A percentile compares a stretch with the other conserved stretches of the same genome.
phyloP scores from a whole-genome alignment of 2,329 filamentous ascomycete genomes.

The Nothophaeocryptopus gaeumannii region DNA sequence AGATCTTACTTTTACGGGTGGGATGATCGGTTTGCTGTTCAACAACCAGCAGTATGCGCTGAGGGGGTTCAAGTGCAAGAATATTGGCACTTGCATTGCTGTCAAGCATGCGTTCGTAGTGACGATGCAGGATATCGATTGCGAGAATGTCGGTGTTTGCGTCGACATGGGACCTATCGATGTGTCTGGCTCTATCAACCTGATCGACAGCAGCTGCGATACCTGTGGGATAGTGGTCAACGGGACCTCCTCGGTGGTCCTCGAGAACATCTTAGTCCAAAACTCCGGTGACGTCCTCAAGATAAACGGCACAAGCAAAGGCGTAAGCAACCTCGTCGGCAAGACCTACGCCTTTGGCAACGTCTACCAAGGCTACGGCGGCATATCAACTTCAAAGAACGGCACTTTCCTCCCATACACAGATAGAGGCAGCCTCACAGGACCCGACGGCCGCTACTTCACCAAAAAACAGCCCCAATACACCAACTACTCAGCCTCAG shows the following conservation, averaged over 20 bases:
- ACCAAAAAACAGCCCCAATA: conserved; percentile 45
- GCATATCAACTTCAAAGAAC: conserved; percentile 7
- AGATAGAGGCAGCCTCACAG: conserved; percentile 19
- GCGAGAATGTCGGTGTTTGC: conserved; percentile 29
- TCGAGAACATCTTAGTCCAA: conserved; percentile 24
- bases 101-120: conserved; percentile 25
- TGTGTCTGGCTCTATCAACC: conserved; percentile 26
- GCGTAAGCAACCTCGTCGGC: conserved; percentile 35
- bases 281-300: conserved; percentile 23
- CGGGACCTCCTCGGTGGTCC: conserved; percentile 18
- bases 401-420: conserved; percentile 23
- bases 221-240: conserved; percentile 21
- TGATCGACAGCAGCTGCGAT: conserved; percentile 25
- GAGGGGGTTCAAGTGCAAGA: conserved; percentile 26
- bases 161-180: conserved; percentile 25
- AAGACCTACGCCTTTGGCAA: conserved; percentile 28
- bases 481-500: conserved; percentile 39
- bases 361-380: conserved; percentile 21
- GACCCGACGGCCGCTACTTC: conserved; percentile 39
- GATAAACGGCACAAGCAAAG: conserved; percentile 24
- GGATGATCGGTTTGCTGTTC: conserved; percentile 54
- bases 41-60: conserved; percentile 60
- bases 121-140: conserved; percentile 25
- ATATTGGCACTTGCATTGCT: conserved; percentile 23
- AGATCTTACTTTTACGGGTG: conserved; percentile 59